phyloP scores from a whole-genome alignment of 768 basidiomycete species.

The Cystofilobasidium bisporidii region DNA sequence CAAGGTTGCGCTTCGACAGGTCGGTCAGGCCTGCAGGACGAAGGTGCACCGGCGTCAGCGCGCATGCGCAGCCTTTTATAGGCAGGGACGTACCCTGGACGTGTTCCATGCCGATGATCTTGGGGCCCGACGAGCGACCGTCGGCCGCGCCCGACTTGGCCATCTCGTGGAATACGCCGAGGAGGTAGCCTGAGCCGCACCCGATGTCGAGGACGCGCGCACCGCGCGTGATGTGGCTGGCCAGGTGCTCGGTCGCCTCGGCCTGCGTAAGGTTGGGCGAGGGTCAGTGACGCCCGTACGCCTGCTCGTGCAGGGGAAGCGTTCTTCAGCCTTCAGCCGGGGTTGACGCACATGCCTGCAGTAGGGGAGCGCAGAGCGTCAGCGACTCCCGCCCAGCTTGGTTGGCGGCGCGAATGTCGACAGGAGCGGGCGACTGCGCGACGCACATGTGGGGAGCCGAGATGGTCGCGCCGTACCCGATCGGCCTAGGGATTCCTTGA shows the following conservation, averaged over 20 bases:
- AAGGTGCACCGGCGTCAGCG: too few relatives aligned
- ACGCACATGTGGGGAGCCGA: slow-evolving; percentile 98
- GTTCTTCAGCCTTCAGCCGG: too few relatives aligned
- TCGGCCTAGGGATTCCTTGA: too few relatives aligned
- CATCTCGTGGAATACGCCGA: slow-evolving; percentile 70
- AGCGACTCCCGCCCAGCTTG: too few relatives aligned
- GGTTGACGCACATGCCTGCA: too few relatives aligned
- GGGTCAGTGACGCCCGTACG: too few relatives aligned
- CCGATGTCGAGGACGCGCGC: slow-evolving; percentile 79
- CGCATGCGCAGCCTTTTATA: too few relatives aligned
- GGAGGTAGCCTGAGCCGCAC: slow-evolving; percentile 75
- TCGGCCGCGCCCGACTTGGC: slow-evolving; percentile 40
- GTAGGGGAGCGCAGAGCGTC: slow-evolving; percentile 35
- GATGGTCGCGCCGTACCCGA: slow-evolving; percentile 82
- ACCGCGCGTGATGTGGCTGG: slow-evolving; percentile 60
- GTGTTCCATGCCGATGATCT: slow-evolving; percentile 83
- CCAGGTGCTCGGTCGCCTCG: slow-evolving; percentile 67
- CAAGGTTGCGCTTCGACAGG: slow-evolving; percentile 54
- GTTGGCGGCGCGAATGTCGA: too few relatives aligned
- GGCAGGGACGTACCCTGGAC: slow-evolving; percentile 47
- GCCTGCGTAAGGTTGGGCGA: too few relatives aligned
- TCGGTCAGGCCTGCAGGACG: slow-evolving; percentile 42
- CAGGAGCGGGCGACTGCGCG: too few relatives aligned
- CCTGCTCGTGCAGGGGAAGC: too few relatives aligned
- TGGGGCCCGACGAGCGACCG: slow-evolving; percentile 45